Evolutionary conservation across 1,284 basidiomycete species (phyloP).

Genomic region (Mycena sp.): DNA sequence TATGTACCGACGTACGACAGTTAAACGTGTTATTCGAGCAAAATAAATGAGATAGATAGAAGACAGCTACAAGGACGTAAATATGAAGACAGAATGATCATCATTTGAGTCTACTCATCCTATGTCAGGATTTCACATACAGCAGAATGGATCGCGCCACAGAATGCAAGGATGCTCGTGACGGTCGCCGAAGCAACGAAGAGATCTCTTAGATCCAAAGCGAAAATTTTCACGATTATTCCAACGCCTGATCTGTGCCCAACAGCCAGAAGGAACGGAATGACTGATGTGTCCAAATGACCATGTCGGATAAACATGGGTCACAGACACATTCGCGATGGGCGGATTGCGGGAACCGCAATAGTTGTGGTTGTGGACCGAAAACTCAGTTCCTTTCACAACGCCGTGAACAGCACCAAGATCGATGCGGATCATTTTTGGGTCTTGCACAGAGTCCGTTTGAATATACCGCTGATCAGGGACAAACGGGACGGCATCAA

Average conservation of each 20-base stretch:
- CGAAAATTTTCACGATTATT: constrained; percentile 61
- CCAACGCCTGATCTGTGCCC: constrained; percentile 65
- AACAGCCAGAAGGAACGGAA: constrained; percentile 52
- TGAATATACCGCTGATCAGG: constrained; percentile 56
- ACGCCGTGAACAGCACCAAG: constrained; percentile 69
- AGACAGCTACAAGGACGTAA: too few relatives aligned
- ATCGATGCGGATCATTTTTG: constrained; percentile 55
- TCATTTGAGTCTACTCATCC: too few relatives aligned
- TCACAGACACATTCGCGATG: constrained; percentile 58
- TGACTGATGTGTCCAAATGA: constrained; percentile 52
- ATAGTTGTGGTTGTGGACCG: constrained; percentile 66
- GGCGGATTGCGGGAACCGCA: constrained; percentile 62
- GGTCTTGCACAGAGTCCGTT: constrained; percentile 50
- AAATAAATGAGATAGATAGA: too few relatives aligned
- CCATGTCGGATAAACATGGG: constrained; percentile 65
- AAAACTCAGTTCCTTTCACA: constrained; percentile 66
- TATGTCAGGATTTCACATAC: constrained; percentile 4
- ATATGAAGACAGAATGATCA: too few relatives aligned
- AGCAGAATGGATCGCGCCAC: constrained; percentile 12
- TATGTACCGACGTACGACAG: too few relatives aligned
- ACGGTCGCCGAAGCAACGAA: constrained; percentile 6
- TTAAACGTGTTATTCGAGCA: too few relatives aligned
- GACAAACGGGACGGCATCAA: constrained; percentile 63
- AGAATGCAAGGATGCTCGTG: constrained; percentile 13
- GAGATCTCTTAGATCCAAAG: constrained; percentile 8